Evolutionary conservation across 306 rosid species (phyloP), one percentile per base, ranked within the genome.

Genomic region (Cucurbita argyrosperma): DNA sequence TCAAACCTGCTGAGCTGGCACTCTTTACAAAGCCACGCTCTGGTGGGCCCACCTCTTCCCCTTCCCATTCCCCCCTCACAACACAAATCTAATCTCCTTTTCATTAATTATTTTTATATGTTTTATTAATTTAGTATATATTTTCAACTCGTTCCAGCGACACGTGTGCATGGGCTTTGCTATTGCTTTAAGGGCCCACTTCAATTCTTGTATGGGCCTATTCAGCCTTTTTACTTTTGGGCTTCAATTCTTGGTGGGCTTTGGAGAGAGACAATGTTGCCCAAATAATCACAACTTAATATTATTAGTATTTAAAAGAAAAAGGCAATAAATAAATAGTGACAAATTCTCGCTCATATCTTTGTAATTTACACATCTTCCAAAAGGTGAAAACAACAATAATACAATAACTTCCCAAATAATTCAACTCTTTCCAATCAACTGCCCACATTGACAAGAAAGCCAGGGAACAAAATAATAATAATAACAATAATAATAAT

Each of bases 1-100:
- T 63, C 73, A 63, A 76, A 63, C 4, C 16, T 15, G 63, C 53
- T 76, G 46, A 63, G 54, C 79, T 76, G 72, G 73, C 79, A 74
- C 23, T 51, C 40, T 59, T 50, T 18, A 19, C 39, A 76, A 76
- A 75, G 30, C 60, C 78, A 75, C 72, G 78, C 60, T 75, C 47
- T 40, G 46, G 38, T 38, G 60, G 72, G 76, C 77, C 53, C 56
- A 18, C 14, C 67, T 21, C 47, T 50, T 15, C 47, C 46, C 26
- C 55, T 64, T 49, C 62, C 62, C 38, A 2, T 13, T 50, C 14
- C 54, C 54, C 54, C 67, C n/a, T 7, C 67, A 3, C 21, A 60
- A 35, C 30, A 49, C 76, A 71, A 49, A 71, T 71, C 75, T 71
- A 62, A 16, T 39, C 61, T 40, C 19, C 40, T 68, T 47, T 68